Evolutionary conservation across 1,284 basidiomycete species (phyloP).

Genomic region (Cystobasidium slooffiae): DNA sequence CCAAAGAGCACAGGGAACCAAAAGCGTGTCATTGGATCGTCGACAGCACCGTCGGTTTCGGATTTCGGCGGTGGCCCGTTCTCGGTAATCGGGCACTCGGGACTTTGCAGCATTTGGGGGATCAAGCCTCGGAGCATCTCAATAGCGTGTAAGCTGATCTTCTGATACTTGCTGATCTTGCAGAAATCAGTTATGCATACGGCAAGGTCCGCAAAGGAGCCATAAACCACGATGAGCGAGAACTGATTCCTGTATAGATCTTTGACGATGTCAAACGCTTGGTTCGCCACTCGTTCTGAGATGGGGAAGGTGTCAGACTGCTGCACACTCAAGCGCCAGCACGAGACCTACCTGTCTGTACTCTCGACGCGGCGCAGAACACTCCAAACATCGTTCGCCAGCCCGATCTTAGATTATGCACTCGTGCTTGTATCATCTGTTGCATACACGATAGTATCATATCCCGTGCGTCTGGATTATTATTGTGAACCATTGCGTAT

Average conservation of each 20-base stretch:
- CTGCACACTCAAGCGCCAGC: background rate
- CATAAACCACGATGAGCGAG: conserved; percentile 83
- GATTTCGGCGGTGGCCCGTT: conserved; percentile 28
- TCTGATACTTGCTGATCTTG: conserved; percentile 98
- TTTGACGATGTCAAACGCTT: conserved; percentile 95
- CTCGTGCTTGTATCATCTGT: conserved; percentile 97
- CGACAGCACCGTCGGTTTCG: conserved; percentile 55
- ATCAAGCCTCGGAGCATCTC: conserved; percentile 89
- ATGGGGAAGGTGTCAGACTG: background rate
- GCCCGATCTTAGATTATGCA: conserved; percentile 93
- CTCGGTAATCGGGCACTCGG: conserved; percentile 72
- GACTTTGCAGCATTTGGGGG: conserved; percentile 82
- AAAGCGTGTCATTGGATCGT: conserved; percentile 64
- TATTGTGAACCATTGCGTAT: conserved; percentile 95
- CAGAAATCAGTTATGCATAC: conserved; percentile 99
- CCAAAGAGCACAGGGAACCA: conserved; percentile 97
- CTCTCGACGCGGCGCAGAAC: conserved; percentile 92
- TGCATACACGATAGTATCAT: conserved; percentile 98
- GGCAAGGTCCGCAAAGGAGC: conserved; percentile 92
- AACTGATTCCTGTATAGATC: conserved; percentile 91
- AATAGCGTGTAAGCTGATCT: conserved; percentile 93
- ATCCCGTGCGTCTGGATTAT: conserved; percentile 91
- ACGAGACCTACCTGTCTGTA: conserved; percentile 73
- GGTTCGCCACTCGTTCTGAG: conserved; percentile 86
- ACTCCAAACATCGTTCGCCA: conserved; percentile 99